Percentiles rank a stretch among this genome's conserved stretches.
phyloP scores from a whole-genome alignment of 1,284 basidiomycete species.

The Cronartium ribicola region DNA sequence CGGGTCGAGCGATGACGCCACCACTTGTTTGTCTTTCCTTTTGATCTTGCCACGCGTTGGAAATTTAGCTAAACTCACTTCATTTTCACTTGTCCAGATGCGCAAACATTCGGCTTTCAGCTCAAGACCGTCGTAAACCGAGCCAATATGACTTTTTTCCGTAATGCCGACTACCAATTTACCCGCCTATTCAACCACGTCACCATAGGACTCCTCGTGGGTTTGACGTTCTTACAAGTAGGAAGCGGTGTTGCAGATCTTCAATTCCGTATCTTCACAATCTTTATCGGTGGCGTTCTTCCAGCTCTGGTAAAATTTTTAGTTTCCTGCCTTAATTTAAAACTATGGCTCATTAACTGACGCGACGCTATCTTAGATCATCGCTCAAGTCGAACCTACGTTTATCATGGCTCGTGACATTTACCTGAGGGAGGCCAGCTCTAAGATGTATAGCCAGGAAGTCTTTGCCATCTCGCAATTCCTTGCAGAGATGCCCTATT shows the following conservation, averaged over 20 bases:
- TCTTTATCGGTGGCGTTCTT: slow-evolving; percentile 48
- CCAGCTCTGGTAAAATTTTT: slow-evolving; percentile 50
- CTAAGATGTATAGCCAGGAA: slow-evolving; percentile 67
- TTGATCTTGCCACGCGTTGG: not conserved
- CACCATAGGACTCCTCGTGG: slow-evolving; percentile 68
- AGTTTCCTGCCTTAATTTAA: slow-evolving; percentile 48
- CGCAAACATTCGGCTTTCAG: slow-evolving; percentile 43
- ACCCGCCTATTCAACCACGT: slow-evolving; percentile 65
- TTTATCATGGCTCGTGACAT: slow-evolving; percentile 74
- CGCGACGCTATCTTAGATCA: slow-evolving; percentile 69
- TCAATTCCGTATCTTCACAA: slow-evolving; percentile 76
- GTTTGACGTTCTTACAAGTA: slow-evolving; percentile 73
- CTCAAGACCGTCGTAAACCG: slow-evolving; percentile 43
- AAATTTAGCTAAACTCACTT: too few species aligned
- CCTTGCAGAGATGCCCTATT: slow-evolving; percentile 72
- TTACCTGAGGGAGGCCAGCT: slow-evolving; percentile 62
- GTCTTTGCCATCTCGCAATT: slow-evolving; percentile 80
- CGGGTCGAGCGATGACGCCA: slow-evolving; percentile 43
- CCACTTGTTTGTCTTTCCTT: slow-evolving; percentile 24
- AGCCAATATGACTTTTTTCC: slow-evolving; percentile 43
- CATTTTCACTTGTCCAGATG: slow-evolving; percentile 32
- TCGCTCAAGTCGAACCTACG: slow-evolving; percentile 75
- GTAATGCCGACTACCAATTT: slow-evolving; percentile 47
- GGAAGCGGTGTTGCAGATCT: slow-evolving; percentile 64
- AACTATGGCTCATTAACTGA: too few species aligned